phyloP scores from a whole-genome alignment of 345 rosid genomes.

The Gossypium thurberi region DNA sequence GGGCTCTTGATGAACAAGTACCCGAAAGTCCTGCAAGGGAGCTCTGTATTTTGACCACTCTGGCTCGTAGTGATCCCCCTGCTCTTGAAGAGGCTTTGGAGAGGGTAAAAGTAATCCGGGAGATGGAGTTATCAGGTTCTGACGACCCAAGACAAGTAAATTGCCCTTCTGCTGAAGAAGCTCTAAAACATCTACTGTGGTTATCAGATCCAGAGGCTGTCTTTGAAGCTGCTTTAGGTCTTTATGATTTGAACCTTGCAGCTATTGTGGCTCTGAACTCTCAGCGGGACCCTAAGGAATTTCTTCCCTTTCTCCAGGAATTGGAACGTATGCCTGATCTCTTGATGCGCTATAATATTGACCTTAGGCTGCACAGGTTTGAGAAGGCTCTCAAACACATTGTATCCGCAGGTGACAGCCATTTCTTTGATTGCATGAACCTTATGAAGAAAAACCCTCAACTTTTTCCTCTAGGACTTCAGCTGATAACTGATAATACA shows the following conservation, averaged over 20 bases:
- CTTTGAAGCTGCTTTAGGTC: conserved; percentile 92
- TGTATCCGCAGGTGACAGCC: conserved; percentile 69
- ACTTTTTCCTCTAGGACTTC: conserved; percentile 72
- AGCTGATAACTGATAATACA: conserved; percentile 54
- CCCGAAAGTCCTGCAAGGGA: conserved; percentile 87
- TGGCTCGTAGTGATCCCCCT: conserved; percentile 91
- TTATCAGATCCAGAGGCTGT: conserved; percentile 88
- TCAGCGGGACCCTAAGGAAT: conserved; percentile 93
- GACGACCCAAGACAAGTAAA: conserved; percentile 45
- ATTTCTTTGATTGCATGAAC: conserved; percentile 60
- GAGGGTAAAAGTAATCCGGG: conserved; percentile 86
- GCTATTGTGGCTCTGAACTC: conserved; percentile 97
- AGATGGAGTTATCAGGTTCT: conserved; percentile 64
- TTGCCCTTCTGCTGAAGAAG: conserved; percentile 91
- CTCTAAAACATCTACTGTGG: conserved; percentile 90
- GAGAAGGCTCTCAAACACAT: conserved; percentile 88
- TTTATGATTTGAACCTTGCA: conserved; percentile 90
- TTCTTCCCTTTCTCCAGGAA: conserved; percentile 91
- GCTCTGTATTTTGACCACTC: conserved; percentile 89
- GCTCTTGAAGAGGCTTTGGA: conserved; percentile 76
- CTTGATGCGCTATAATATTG: conserved; percentile 77
- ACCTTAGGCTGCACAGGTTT: conserved; percentile 65
- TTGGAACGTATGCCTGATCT: conserved; percentile 59
- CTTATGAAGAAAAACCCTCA: conserved; percentile 76
- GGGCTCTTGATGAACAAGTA: conserved; percentile 68